Evolutionary conservation across 805 yeast species (phyloP).

Genomic region (Ogataea ganodermae): DNA sequence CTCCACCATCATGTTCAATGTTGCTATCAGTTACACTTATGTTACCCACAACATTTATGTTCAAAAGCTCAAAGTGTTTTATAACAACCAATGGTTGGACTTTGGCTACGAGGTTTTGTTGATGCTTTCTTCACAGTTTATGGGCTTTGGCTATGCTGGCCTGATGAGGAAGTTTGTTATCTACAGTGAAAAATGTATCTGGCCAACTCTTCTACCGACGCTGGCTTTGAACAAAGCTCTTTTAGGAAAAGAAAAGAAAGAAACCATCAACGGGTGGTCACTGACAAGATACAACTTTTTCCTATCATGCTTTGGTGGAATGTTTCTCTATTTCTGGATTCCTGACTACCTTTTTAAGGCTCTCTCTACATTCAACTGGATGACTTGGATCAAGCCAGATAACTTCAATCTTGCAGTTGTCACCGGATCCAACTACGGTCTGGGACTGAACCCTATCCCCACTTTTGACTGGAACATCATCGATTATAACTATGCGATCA

Average conservation of each 20-base stretch:
- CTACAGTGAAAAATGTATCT: conserved; percentile 63
- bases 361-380: conserved; percentile 61
- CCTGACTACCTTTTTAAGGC: conserved; percentile 63
- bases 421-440: conserved; percentile 62
- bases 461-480: conserved; percentile 72
- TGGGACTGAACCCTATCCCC: conserved; percentile 60
- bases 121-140: conserved; percentile 56
- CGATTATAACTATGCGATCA: conserved; percentile 58
- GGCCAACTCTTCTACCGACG: conserved; percentile 69
- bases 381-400: conserved; percentile 66
- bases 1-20: conserved; percentile 47
- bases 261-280: conserved; percentile 62
- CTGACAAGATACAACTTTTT: conserved; percentile 55
- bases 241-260: conserved; percentile 43
- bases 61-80: conserved; percentile 32
- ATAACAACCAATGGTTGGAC: conserved; percentile 33
- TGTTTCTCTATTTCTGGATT: conserved; percentile 52
- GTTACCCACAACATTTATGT: conserved; percentile 40
- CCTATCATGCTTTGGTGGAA: conserved; percentile 37
- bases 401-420: conserved; percentile 63
- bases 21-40: conserved; percentile 35
- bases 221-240: conserved; percentile 58
- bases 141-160: conserved; percentile 73
- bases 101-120: conserved; percentile 55
- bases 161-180: conserved; percentile 58